Evolutionary conservation across 2,329 filamentous ascomycete genomes (phyloP).

Genomic region (Cladophialophora bantiana): DNA sequence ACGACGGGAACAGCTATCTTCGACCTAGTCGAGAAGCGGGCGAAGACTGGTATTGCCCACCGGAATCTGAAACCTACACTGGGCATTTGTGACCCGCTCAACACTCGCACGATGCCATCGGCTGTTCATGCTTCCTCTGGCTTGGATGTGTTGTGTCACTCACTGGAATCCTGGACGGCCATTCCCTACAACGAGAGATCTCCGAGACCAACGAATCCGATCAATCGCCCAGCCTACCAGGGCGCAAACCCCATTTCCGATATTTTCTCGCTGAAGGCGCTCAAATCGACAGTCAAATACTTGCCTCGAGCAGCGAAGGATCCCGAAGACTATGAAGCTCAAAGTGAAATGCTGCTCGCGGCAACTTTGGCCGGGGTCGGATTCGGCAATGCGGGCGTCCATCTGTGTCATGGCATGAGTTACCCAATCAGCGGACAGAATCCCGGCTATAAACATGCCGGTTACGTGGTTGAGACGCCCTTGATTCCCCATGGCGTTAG

Average conservation of each 20-base stretch:
- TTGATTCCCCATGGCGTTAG: conserved; percentile 97
- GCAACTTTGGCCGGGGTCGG: conserved; percentile 93
- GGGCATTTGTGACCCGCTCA: conserved; percentile 84
- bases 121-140: conserved; percentile 92
- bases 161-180: conserved; percentile 95
- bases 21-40: conserved; percentile 84
- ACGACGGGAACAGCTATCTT: conserved; percentile 99
- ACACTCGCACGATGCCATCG: conserved; percentile 94
- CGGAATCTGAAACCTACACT: conserved; percentile 93
- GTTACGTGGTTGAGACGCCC: conserved; percentile 77
- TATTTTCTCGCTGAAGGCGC: conserved; percentile 89
- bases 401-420: conserved; percentile 90
- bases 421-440: conserved; percentile 98
- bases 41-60: conserved; percentile 96
- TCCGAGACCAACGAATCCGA: conserved; percentile 85
- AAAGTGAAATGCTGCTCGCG: conserved; percentile 93
- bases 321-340: conserved; percentile 89
- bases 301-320: conserved; percentile 85
- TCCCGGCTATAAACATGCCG: conserved; percentile 83
- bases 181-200: conserved; percentile 90
- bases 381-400: conserved; percentile 96
- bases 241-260: conserved; percentile 97
- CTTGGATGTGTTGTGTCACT: conserved; percentile 93
- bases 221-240: conserved; percentile 91
- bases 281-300: conserved; percentile 86